A percentile compares a stretch with the other conserved stretches of the same genome.
phyloP scores from a whole-genome alignment of 2,329 filamentous ascomycete genomes.

The Rhexocercosporidium sp. region DNA sequence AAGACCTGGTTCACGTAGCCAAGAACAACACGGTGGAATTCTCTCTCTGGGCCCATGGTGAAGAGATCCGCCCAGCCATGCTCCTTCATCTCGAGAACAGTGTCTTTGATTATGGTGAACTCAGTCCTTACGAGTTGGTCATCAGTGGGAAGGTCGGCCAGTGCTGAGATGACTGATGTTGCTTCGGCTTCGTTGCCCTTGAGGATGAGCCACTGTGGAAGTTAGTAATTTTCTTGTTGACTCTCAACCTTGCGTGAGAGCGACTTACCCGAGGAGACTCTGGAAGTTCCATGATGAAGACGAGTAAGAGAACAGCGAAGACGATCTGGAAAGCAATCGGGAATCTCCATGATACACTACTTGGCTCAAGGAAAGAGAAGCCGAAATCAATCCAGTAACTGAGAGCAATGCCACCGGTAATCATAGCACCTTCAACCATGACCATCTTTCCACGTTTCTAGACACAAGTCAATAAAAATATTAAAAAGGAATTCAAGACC shows the following conservation, averaged over 20 bases:
- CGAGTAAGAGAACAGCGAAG: conserved; percentile 63
- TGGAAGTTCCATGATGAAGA: conserved; percentile 57
- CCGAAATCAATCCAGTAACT: conserved; percentile 67
- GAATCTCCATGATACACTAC: conserved; percentile 62
- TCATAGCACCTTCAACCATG: conserved; percentile 64
- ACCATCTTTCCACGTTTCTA: conserved; percentile 62
- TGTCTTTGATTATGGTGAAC: conserved; percentile 57
- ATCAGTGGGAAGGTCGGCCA: conserved; percentile 49
- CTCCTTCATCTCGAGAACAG: conserved; percentile 62
- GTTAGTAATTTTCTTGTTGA: neutral
- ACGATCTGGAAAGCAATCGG: conserved; percentile 63
- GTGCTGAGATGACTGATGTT: conserved; percentile 48
- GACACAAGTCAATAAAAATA: neutral
- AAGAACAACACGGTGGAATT: conserved; percentile 58
- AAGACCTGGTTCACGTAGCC: conserved; percentile 56
- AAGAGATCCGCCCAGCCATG: conserved; percentile 50
- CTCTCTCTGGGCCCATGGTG: conserved; percentile 55
- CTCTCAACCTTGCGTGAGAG: too few relatives aligned
- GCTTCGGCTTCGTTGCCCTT: conserved; percentile 52
- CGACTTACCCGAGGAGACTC: conserved; percentile 50
- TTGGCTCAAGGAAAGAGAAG: conserved; percentile 55
- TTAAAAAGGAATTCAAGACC: too few relatives aligned
- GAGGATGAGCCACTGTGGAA: conserved; percentile 48
- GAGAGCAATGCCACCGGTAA: conserved; percentile 61
- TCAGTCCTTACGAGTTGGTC: conserved; percentile 61